These are phyloP conservation scores for Asterochloris sp. DNA, from an alignment of 139 green algal species.

Conservation along the genomic window DNA sequence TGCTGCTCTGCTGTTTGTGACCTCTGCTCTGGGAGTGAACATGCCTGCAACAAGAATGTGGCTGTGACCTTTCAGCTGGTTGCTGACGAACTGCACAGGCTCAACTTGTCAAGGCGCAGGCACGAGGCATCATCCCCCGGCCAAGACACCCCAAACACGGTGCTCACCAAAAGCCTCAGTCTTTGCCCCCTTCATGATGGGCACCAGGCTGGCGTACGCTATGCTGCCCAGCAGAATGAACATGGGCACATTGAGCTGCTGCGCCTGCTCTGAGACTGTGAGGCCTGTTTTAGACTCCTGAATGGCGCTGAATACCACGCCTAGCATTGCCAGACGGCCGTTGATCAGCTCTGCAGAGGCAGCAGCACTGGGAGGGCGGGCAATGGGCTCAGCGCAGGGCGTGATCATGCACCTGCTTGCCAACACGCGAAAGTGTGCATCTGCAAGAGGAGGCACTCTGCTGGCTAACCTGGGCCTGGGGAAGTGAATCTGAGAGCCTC, in stretches of 20 bases:
- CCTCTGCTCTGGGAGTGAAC: constrained; percentile 68
- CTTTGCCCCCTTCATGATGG: constrained; percentile 64
- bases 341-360: constrained; percentile 72
- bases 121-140: too few species aligned
- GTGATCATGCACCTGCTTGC: too few species aligned
- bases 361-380: too few species aligned
- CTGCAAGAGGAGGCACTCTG: too few species aligned
- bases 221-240: constrained; percentile 13
- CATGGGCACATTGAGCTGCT: background rate
- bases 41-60: background rate
- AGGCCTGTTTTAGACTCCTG: constrained; percentile 48
- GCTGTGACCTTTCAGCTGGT: background rate
- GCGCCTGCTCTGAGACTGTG: constrained; percentile 48
- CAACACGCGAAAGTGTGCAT: too few species aligned
- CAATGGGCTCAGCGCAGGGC: too few species aligned
- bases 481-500: too few species aligned
- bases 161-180: constrained; percentile 63
- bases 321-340: constrained; percentile 72
- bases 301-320: constrained; percentile 50
- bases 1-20: constrained; percentile 69
- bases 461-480: too few species aligned
- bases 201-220: constrained; percentile 57
- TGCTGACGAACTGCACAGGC: too few species aligned
- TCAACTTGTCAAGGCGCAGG: too few species aligned
- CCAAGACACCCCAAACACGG: background rate